Evolutionary conservation across 257 asterid genomes (phyloP).

Genomic region (Gynochthodes officinalis): DNA sequence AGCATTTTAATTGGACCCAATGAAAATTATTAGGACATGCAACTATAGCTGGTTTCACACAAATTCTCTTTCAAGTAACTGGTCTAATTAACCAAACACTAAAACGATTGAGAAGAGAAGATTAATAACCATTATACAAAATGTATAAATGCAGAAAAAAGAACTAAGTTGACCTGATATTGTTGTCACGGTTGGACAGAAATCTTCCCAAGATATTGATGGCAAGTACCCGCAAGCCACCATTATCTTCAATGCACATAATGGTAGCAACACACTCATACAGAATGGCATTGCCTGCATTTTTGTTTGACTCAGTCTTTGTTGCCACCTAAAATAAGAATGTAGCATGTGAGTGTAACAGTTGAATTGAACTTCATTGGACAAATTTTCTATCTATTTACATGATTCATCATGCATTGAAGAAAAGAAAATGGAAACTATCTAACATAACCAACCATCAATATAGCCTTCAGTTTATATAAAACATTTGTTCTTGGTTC

Average conservation of each 20-base stretch:
- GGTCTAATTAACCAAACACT: not conserved
- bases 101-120: not conserved
- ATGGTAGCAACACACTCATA: conserved; percentile 95
- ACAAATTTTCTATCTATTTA: not conserved
- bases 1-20: not conserved
- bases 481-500: not conserved
- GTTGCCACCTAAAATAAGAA: conserved; percentile 83
- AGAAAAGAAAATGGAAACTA: not conserved
- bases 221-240: conserved; percentile 94
- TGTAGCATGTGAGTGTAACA: conserved; percentile 19
- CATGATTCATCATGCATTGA: not conserved
- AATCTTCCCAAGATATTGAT: conserved; percentile 96
- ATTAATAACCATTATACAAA: not conserved
- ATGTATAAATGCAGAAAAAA: conserved; percentile 14
- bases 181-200: conserved; percentile 97
- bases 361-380: not conserved
- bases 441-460: not conserved
- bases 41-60: not conserved
- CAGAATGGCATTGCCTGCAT: conserved; percentile 95
- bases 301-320: conserved; percentile 91
- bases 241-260: conserved; percentile 87
- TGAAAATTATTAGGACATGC: not conserved
- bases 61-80: not conserved
- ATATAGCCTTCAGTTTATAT: not conserved
- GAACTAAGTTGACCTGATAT: conserved; percentile 57